Evolutionary conservation across 208 protist genomes (phyloP), one percentile per base, ranked within the genome.

Genomic region (Leishmania arabica): DNA sequence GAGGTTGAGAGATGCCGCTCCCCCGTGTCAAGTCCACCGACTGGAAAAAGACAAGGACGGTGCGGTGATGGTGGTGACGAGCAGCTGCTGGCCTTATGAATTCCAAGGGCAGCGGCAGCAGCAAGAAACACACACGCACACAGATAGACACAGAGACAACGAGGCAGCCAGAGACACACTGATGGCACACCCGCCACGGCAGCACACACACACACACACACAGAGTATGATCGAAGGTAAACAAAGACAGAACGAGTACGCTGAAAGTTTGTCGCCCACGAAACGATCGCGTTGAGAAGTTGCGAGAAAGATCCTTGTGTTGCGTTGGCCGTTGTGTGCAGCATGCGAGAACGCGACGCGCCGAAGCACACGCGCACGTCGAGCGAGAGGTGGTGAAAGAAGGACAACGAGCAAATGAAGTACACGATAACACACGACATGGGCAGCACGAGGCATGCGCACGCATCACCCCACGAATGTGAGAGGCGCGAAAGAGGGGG

Each of bases 81-180:
- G n/a, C 13, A 31, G 47, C 31, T 13, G 47, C 72, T 76, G 49
- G 15, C 40, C n/a, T 62, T n/a, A 45, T 45, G 19, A 40, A 76
- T 58, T 24, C 51, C 2, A 76, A 62, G n/a, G 31, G 15, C 72
- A n/a, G 74, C 17, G 66, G 27, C n/a, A 13, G 42, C 19, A 21
- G 24, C n/a, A 77, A 60, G 8, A 45, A 5, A 77, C 53, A 31
- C 69, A 65, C 58, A 82, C 79, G 69, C 58, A 77, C 17, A 62
- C 17, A 62, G 24, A 62, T 2, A 62, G 24, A 31, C 24, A 24
- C 24, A 62, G 4, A 37, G 24, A 31, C 60, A 31, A 72, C 56
- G 56, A 24, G 27, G 8, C 1, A 9, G 56, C 24, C 1, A 31
- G 56, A 0, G 27, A 62, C 56, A 31, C 56, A 13, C 56, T 31